A percentile compares a stretch with the other conserved stretches of the same genome.
Conservation (phyloP, 306 rosid species). For the Quercus parvula region DNA sequence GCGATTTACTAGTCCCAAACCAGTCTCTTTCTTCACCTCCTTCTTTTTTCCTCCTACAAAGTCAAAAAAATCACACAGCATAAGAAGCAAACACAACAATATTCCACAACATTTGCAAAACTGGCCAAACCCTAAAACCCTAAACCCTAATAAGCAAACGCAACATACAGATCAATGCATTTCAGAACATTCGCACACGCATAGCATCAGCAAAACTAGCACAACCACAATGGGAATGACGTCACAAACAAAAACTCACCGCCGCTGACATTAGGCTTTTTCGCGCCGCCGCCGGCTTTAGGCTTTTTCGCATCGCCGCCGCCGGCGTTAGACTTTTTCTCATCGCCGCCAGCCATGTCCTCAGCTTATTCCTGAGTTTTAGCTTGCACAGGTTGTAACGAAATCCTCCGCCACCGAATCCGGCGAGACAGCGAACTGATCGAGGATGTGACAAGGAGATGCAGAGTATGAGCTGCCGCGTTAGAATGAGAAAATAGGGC, state of each 20-base stretch:
- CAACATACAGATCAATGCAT: neutral
- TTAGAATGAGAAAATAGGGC: too few relatives aligned
- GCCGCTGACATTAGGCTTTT: too few relatives aligned
- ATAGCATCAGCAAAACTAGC: neutral
- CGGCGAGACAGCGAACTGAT: too few relatives aligned
- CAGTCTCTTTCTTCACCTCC: slow-evolving; percentile 97
- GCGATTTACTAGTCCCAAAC: slow-evolving; percentile 68
- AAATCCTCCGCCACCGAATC: too few relatives aligned
- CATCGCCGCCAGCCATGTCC: neutral
- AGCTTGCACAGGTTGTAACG: too few relatives aligned
- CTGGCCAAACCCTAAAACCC: too few relatives aligned
- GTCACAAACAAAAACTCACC: neutral
- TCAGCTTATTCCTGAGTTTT: neutral
- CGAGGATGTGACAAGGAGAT: too few relatives aligned
- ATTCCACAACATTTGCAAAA: neutral
- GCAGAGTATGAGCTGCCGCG: too few relatives aligned
- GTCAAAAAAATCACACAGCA: neutral
- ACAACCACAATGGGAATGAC: neutral
- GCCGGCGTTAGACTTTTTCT: neutral
- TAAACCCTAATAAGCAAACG: neutral
- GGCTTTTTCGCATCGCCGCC: neutral
- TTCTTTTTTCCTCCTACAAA: slow-evolving; percentile 75
- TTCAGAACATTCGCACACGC: neutral
- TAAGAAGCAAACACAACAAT: neutral
- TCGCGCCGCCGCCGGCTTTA: neutral